phyloP scores from a whole-genome alignment of 2,329 filamentous ascomycete species.

The Nannizziopsis barbatae region DNA sequence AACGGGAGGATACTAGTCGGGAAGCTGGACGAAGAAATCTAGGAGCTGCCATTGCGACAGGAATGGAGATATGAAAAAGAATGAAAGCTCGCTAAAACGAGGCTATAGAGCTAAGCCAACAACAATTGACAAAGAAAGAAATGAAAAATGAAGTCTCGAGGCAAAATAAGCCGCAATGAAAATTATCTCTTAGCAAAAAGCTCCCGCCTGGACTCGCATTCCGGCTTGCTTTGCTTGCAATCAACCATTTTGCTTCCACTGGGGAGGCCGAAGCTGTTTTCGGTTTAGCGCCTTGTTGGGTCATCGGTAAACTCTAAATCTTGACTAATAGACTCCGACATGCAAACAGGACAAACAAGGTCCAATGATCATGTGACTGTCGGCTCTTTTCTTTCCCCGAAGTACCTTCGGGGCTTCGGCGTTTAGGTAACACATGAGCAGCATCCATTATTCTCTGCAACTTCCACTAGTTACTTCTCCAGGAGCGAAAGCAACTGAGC shows the following conservation, averaged over 20 bases:
- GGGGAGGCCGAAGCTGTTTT: conserved; percentile 6
- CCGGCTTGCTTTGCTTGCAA: background rate
- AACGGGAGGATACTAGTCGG: conserved; percentile 49
- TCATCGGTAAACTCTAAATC: background rate
- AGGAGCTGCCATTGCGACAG: conserved; percentile 44
- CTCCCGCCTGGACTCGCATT: background rate
- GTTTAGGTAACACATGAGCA: too few relatives aligned
- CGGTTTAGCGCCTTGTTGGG: conserved; percentile 10
- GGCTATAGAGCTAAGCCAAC: background rate
- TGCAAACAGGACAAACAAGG: background rate
- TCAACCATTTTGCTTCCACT: conserved; percentile 9
- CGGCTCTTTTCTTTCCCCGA: too few relatives aligned
- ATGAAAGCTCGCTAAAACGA: conserved; percentile 19
- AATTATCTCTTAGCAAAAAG: background rate
- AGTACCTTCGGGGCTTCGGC: too few relatives aligned
- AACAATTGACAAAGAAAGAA: background rate
- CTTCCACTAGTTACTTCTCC: too few relatives aligned
- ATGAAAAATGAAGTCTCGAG: conserved; percentile 4
- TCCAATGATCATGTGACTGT: background rate
- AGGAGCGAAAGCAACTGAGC: too few relatives aligned
- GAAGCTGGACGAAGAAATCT: conserved; percentile 54
- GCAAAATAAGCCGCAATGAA: conserved; percentile 8
- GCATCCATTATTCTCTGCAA: too few relatives aligned
- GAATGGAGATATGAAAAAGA: conserved; percentile 42
- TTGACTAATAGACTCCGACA: background rate